phyloP scores from a whole-genome alignment of 1,284 basidiomycete genomes.

The Ganoderma meredithae region DNA sequence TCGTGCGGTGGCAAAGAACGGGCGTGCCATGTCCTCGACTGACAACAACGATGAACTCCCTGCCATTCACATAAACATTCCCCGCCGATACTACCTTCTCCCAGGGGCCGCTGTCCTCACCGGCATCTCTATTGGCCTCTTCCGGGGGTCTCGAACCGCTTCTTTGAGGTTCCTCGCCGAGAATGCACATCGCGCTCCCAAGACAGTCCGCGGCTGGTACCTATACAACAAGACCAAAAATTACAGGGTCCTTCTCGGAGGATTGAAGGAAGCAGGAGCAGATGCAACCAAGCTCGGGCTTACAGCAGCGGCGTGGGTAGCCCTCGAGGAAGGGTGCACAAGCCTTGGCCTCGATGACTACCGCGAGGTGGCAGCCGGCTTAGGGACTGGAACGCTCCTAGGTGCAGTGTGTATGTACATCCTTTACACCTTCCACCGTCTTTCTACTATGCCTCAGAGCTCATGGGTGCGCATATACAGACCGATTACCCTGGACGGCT shows the following conservation, averaged over 20 bases:
- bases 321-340: slow-evolving; percentile 67
- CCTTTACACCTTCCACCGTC: slow-evolving; percentile 10
- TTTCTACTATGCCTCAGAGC: slow-evolving; percentile 10
- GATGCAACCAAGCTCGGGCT: slow-evolving; percentile 65
- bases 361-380: slow-evolving; percentile 68
- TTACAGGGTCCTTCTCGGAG: slow-evolving; percentile 80
- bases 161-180: slow-evolving; percentile 60
- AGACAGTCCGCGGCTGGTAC: slow-evolving; percentile 87
- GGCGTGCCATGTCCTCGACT: slow-evolving; percentile 32
- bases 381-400: slow-evolving; percentile 68
- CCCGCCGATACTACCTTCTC: slow-evolving; percentile 50
- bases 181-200: slow-evolving; percentile 78
- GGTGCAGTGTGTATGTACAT: slow-evolving; percentile 66
- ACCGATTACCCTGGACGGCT: slow-evolving; percentile 64
- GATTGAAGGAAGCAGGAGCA: slow-evolving; percentile 68
- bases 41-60: slow-evolving; percentile 29
- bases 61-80: slow-evolving; percentile 47
- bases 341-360: slow-evolving; percentile 53
- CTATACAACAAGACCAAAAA: slow-evolving; percentile 94
- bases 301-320: slow-evolving; percentile 69
- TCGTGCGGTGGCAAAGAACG: slow-evolving; percentile 21
- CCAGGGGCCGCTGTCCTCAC: slow-evolving; percentile 64
- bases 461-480: slow-evolving; percentile 46
- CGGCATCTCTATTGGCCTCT: slow-evolving; percentile 72
- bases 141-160: slow-evolving; percentile 69